Evolutionary conservation across 768 basidiomycete species (phyloP).

Genomic region (Mycena capillaripes): DNA sequence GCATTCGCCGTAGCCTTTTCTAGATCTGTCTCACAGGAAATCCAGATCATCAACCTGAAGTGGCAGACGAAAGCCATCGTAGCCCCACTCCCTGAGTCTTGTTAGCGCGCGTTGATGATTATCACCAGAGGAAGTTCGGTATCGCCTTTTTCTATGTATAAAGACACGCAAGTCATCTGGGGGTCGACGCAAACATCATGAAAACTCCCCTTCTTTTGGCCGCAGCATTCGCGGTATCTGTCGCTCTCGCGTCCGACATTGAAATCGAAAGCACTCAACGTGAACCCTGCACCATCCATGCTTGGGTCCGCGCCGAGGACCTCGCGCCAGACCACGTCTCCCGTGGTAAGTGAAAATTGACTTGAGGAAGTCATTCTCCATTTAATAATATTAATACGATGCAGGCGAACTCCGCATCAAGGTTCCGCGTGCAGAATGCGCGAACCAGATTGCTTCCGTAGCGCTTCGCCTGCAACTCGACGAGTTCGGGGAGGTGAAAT

Average conservation of each 20-base stretch:
- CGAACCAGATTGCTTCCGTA: conserved; percentile 21
- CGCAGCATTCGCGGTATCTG: background rate
- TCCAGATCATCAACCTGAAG: too few relatives aligned
- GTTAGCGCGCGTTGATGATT: too few relatives aligned
- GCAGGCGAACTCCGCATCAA: conserved; percentile 34
- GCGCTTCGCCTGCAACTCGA: conserved; percentile 29
- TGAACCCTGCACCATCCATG: background rate
- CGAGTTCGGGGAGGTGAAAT: conserved; percentile 29
- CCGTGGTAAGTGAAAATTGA: background rate
- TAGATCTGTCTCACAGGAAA: too few relatives aligned
- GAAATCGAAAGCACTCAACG: background rate
- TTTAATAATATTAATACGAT: background rate
- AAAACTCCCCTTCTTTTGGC: background rate
- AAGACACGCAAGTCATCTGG: too few relatives aligned
- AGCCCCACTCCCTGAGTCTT: too few relatives aligned
- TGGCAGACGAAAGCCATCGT: too few relatives aligned
- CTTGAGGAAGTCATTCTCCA: too few relatives aligned
- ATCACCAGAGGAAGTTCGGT: too few relatives aligned
- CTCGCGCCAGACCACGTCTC: background rate
- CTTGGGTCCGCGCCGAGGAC: conserved; percentile 7
- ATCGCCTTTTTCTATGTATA: too few relatives aligned
- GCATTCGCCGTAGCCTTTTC: too few relatives aligned
- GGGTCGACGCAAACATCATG: background rate
- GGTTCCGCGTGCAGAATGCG: conserved; percentile 9
- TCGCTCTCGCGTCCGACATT: background rate